A percentile compares a stretch with the other conserved stretches of the same genome.
These are phyloP conservation scores for Mimosa bimucronata DNA, from an alignment of 306 rosid genomes.

Conservation along the genomic window DNA sequence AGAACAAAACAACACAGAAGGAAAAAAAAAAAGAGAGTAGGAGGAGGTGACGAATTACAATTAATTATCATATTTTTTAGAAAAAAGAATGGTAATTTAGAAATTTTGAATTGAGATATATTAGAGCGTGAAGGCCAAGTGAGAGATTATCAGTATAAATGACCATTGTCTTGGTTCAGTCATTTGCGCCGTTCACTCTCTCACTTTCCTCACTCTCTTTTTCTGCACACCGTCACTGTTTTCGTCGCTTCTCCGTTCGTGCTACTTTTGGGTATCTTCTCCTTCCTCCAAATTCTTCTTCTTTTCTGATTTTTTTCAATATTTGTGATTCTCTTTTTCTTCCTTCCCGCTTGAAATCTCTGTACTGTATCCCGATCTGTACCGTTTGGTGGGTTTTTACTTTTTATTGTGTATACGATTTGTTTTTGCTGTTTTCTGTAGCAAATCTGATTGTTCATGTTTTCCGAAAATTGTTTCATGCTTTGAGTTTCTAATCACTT, in stretches of 20 bases:
- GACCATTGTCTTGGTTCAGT: neutral
- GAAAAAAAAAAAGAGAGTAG: too few species aligned
- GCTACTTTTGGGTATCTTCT: neutral
- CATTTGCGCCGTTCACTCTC: slow-evolving; percentile 12
- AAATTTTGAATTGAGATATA: too few species aligned
- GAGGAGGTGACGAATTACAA: too few species aligned
- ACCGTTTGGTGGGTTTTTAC: neutral
- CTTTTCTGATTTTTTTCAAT: neutral
- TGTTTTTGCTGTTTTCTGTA: neutral
- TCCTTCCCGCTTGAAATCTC: neutral
- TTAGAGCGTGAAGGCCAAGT: too few species aligned
- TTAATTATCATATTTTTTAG: too few species aligned
- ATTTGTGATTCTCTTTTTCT: neutral
- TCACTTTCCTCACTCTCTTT: slow-evolving; percentile 1
- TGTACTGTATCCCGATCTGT: neutral
- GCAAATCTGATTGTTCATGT: neutral
- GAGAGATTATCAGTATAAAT: slow-evolving; percentile 8
- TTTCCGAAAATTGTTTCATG: slow-evolving; percentile 1
- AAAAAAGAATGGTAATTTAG: too few species aligned
- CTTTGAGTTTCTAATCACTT: neutral
- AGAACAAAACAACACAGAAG: too few species aligned
- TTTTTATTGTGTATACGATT: neutral
- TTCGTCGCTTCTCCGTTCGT: slow-evolving; percentile 13
- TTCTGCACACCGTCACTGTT: neutral
- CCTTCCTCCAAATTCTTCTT: neutral